Evolutionary conservation across 2,329 filamentous ascomycete species (phyloP), one percentile per base, ranked within the genome.

Genomic region (Exophiala aquamarina): DNA sequence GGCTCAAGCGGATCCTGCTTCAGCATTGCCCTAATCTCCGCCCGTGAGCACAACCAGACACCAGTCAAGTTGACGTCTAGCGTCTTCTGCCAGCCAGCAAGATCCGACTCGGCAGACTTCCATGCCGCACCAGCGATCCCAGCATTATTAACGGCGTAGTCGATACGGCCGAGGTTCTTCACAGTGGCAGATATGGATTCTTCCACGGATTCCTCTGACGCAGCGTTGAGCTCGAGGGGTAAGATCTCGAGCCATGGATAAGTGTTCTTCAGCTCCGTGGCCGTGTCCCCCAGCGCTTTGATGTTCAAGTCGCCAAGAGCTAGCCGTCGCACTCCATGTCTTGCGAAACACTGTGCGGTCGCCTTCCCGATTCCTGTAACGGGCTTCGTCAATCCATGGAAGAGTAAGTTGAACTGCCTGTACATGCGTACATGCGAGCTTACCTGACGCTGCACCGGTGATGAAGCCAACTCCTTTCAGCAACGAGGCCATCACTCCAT

Each of bases 81-180:
- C 1, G 81, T 66, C 4, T 68, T 66, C 31, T 72, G 60, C 70
- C 77, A 82, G 35, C 78, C 74, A 1, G 67, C 64, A 36, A 74
- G 66, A 1, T 65, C 62, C 32, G 71, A 59, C 44, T 79, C 67
- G 43, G 77, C 70, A 0, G 76, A 79, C 1, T 61, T 61, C 13
- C 58, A 61, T 20, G 69, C 62, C 1, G 58, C 56, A 1, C 76
- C 76, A 5, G 64, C 64, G 19, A 81, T 70, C 2, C 78, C 79
- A 1, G 78, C 78, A 33, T 77, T 75, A 57, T 82, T 81, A 40
- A 81, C 68, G 0, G 75, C 77, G 28, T 78, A 68, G 54, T 82
- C 78, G 33, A 82, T 64, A 3, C 78, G 66, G 7, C 76, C 76
- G 59, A 81, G 81, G 38, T 65, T 59, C 11, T 64, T 59, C 2